Evolutionary conservation across 1,284 basidiomycete species (phyloP).

Genomic region (Cutaneotrichosporon cavernicola): DNA sequence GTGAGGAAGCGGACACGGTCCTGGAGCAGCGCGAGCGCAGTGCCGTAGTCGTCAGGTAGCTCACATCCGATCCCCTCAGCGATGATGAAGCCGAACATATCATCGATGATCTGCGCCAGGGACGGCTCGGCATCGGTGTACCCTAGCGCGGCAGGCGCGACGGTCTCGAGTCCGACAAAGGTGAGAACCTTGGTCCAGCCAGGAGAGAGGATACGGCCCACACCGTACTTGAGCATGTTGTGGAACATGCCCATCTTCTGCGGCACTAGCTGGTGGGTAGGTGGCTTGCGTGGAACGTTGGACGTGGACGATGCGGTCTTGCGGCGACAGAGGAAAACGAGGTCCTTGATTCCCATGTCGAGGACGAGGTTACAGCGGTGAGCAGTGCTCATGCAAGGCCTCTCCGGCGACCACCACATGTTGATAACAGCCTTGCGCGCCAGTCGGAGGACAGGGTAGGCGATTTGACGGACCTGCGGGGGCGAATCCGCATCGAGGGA

Average conservation of each 20-base stretch:
- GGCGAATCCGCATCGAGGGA: background rate
- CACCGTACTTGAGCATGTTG: slow-evolving; percentile 6
- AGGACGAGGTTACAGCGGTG: slow-evolving; percentile 1
- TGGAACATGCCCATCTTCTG: slow-evolving; percentile 6
- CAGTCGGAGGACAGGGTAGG: background rate
- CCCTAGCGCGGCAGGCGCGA: background rate
- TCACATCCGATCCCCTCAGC: background rate
- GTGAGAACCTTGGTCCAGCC: slow-evolving; percentile 3
- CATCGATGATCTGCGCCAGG: background rate
- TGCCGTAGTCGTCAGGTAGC: background rate
- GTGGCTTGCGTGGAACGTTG: background rate
- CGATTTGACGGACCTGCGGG: background rate
- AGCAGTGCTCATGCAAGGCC: background rate
- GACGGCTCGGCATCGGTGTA: background rate
- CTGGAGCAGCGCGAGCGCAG: background rate
- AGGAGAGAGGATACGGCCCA: background rate
- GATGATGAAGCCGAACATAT: background rate
- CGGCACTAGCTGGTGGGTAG: background rate
- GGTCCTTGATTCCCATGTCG: background rate
- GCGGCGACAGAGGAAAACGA: slow-evolving; percentile 2
- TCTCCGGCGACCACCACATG: slow-evolving; percentile 4
- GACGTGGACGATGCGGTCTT: background rate
- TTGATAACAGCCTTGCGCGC: background rate
- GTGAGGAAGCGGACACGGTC: slow-evolving; percentile 6
- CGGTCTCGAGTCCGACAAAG: background rate